phyloP scores from a whole-genome alignment of 768 basidiomycete genomes.

The Phanerochaete sordida region DNA sequence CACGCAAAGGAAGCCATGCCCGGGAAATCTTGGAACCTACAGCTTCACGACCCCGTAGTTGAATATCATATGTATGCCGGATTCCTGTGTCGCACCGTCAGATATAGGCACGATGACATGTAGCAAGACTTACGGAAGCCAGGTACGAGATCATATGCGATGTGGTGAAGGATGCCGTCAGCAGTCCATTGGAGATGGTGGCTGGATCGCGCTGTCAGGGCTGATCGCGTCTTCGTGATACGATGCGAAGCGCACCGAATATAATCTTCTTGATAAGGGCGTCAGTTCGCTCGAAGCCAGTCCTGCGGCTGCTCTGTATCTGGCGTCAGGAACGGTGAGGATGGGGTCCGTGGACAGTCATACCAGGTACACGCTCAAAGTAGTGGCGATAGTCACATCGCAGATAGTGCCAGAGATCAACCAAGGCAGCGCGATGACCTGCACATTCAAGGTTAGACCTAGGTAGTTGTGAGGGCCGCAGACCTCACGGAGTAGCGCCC shows the following conservation, averaged over 20 bases:
- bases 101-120: background rate
- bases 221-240: no score
- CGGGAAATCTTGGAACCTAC: background rate
- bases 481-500: no score
- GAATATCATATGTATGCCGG: constrained; percentile 7
- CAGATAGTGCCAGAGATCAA: constrained; percentile 37
- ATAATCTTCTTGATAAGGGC: constrained; percentile 11
- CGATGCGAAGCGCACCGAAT: constrained; percentile 1
- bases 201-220: background rate
- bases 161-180: constrained; percentile 6
- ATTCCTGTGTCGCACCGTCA: background rate
- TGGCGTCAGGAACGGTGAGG: background rate
- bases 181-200: constrained; percentile 7
- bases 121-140: background rate
- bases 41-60: constrained; percentile 37
- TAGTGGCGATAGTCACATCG: constrained; percentile 5
- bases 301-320: constrained; percentile 4
- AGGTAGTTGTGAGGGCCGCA: no score
- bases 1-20: no score
- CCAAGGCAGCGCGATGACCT: constrained; percentile 36
- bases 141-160: constrained; percentile 9
- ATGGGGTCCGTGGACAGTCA: background rate
- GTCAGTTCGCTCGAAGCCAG: constrained; percentile 10
- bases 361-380: constrained; percentile 7
- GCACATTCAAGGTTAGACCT: no score